Conservation (phyloP, 2,329 filamentous ascomycete species). For the Fusarium luffae region DNA sequence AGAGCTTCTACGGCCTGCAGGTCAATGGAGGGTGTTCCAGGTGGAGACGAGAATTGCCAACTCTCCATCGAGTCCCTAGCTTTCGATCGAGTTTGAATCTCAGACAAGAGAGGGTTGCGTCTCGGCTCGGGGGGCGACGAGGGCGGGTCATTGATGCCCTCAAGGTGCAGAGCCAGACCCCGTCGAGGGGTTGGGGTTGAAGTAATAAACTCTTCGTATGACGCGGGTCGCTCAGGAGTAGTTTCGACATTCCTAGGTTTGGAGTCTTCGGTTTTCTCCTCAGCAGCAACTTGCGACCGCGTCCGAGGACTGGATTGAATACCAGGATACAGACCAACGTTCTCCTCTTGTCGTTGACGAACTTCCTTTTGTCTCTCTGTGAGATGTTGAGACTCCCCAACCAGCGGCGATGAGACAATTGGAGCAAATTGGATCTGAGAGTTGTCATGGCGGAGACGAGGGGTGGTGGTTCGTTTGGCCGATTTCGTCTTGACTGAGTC, state of each 20-base stretch:
- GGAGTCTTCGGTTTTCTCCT: conserved; percentile 25
- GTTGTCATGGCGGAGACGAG: conserved; percentile 78
- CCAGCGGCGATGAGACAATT: conserved; percentile 66
- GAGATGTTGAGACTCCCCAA: conserved; percentile 75
- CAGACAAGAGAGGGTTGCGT: conserved; percentile 62
- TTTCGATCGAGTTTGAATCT: conserved; percentile 63
- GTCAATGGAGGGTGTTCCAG: conserved; percentile 59
- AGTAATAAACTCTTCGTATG: conserved; percentile 64
- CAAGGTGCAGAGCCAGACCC: conserved; percentile 61
- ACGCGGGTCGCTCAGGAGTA: conserved; percentile 58
- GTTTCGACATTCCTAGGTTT: conserved; percentile 49
- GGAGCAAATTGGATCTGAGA: conserved; percentile 83
- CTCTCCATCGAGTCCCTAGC: conserved; percentile 49
- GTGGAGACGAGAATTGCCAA: conserved; percentile 69
- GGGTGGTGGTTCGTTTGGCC: conserved; percentile 52
- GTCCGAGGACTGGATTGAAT: conserved; percentile 64
- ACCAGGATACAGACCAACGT: conserved; percentile 74
- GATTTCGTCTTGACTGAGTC: conserved; percentile 41
- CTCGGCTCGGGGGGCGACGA: conserved; percentile 69
- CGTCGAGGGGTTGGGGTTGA: conserved; percentile 71
- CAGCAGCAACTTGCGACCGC: conserved; percentile 37
- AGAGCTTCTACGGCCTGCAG: conserved; percentile 40
- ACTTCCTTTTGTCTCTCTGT: conserved; percentile 86
- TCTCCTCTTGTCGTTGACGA: conserved; percentile 75
- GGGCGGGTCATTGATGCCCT: conserved; percentile 64